These are phyloP conservation scores for Diddensiella caesifluorescens DNA, from an alignment of 805 yeast species.

Conservation along the genomic window DNA sequence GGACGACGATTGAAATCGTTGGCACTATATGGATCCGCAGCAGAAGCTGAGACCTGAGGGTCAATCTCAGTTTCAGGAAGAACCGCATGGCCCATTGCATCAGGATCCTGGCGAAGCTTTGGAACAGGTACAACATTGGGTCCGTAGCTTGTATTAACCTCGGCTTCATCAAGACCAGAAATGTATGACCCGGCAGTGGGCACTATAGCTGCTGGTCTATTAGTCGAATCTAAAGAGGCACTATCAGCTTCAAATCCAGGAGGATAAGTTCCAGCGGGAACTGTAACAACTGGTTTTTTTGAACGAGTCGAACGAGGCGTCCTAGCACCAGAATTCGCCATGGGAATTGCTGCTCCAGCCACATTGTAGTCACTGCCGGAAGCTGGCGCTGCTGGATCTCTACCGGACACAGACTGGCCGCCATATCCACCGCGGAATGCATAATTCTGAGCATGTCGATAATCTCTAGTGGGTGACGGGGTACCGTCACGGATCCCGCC, in stretches of 20 bases:
- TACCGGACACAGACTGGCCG: constrained; percentile 1
- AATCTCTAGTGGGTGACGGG: constrained; percentile 18
- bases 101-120: constrained; percentile 17
- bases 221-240: too few species aligned
- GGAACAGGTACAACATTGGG: constrained; percentile 31
- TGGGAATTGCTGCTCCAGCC: not conserved
- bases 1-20: constrained; percentile 10
- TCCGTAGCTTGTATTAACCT: constrained; percentile 18
- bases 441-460: constrained; percentile 4
- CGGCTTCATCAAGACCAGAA: constrained; percentile 21
- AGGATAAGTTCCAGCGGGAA: constrained; percentile 7
- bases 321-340: not conserved
- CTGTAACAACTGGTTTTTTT: not conserved
- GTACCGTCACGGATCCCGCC: constrained; percentile 8
- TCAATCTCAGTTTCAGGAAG: not conserved
- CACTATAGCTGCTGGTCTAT: constrained; percentile 2
- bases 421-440: constrained; percentile 8
- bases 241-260: constrained; percentile 5
- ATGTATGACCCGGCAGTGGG: constrained; percentile 31
- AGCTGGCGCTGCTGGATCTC: constrained; percentile 1
- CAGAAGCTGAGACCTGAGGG: constrained; percentile 3
- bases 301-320: constrained; percentile 1
- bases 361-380: not conserved
- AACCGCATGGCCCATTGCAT: not conserved
- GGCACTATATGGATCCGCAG: too few species aligned